phyloP scores from a whole-genome alignment of 148 eudicot species.

The Rhododendron williamsianum region DNA sequence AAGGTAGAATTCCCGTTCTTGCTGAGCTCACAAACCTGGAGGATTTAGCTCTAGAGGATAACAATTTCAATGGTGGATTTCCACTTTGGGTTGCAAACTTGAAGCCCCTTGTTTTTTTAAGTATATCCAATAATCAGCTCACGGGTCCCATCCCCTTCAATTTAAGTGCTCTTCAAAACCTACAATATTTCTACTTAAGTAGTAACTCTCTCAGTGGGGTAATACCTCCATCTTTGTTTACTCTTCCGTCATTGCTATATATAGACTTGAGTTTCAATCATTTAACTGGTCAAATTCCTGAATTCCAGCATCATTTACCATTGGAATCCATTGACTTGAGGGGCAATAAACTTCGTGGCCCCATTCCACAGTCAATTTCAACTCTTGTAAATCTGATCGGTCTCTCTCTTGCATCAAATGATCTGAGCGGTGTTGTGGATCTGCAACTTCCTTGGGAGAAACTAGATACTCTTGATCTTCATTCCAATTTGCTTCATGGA shows the following conservation, averaged over 20 bases:
- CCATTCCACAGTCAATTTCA: slow-evolving; percentile 3
- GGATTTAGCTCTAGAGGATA: not conserved
- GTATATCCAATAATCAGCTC: not conserved
- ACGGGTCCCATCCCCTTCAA: not conserved
- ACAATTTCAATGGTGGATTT: not conserved
- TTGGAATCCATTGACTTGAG: not conserved
- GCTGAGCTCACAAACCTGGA: not conserved
- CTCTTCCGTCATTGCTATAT: not conserved
- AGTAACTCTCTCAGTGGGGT: slow-evolving; percentile 15
- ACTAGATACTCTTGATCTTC: not conserved
- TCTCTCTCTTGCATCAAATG: slow-evolving; percentile 4
- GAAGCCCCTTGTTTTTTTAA: not conserved
- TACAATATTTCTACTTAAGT: not conserved
- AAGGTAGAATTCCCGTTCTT: not conserved
- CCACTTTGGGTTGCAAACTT: not conserved
- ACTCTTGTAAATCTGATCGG: slow-evolving; percentile 9
- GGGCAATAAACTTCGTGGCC: slow-evolving; percentile 3
- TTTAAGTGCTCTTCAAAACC: not conserved
- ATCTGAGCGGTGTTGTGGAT: slow-evolving; percentile 20
- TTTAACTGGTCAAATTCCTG: slow-evolving; percentile 16
- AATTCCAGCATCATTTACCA: not conserved
- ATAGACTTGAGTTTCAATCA: slow-evolving; percentile 3
- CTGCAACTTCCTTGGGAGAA: not conserved
- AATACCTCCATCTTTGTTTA: slow-evolving; percentile 22
- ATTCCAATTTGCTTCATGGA: not conserved